Evolutionary conservation across 2,329 filamentous ascomycete genomes (phyloP), one percentile per base, ranked within the genome.

Genomic region (Achaetomium macrosporum): DNA sequence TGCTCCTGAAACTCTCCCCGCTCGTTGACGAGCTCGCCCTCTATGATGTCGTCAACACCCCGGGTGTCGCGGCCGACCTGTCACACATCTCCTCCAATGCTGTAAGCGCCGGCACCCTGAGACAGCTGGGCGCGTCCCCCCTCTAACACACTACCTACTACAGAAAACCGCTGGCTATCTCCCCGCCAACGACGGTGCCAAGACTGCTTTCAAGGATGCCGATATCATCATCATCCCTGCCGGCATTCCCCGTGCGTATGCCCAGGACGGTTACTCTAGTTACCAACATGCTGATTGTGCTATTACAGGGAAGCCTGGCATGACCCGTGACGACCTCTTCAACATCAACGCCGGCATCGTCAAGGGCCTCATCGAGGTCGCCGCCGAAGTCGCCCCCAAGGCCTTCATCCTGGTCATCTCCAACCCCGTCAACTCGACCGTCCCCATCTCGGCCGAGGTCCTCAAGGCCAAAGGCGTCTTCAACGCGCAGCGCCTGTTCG

Each of bases 281-380:
- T 16, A 35, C 16, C 39, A 10, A 16, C 35, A 8, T 37, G 35
- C 46, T 58, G 20, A 58, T 36, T n/a, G 4, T 16, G 20, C 17
- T 2, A 12, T 16, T 46, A 49, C 60, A 96, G 92, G 92, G 76
- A 97, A 97, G 82, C 93, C 93, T 65, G 93, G 93, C 67, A 99
- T 99, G 93, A 96, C 88, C 73, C 90, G 93, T 77, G 93, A 99
- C 67, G 93, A 97, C 70, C 88, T 99, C 55, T 99, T 99, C 87
- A 96, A 96, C 78, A 96, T 96, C 81, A 99, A 99, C 73, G 93
- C 93, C 57, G 89, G 91, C 66, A 99, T 99, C 68, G 93, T 99
- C 69, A 90, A 93, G 76, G 90, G 89, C 64, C 81, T 99, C 63
- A 86, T 95, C 65, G 87, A 95, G 78, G 85, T 88, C 49, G 83